Evolutionary conservation across 2,329 filamentous ascomycete species (phyloP).

Genomic region (Epichloe bromicola): DNA sequence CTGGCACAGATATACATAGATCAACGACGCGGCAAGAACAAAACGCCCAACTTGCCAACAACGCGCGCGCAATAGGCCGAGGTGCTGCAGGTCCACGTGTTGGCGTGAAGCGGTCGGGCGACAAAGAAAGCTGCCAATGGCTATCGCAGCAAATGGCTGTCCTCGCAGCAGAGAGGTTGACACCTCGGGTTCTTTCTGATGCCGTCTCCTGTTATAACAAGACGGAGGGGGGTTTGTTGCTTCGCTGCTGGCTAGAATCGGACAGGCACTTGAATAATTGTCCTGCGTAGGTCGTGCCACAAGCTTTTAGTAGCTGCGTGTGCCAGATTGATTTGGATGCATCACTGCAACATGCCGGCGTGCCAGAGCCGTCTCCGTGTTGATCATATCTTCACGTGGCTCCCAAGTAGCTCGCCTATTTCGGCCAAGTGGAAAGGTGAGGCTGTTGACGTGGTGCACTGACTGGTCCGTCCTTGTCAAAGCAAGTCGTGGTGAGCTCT

Average conservation of each 20-base stretch:
- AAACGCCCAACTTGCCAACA: neutral
- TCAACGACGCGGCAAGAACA: neutral
- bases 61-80: neutral
- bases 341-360: neutral
- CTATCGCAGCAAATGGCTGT: neutral
- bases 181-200: neutral
- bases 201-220: neutral
- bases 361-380: neutral
- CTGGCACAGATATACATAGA: too few species aligned
- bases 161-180: neutral
- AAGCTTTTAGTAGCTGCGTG: neutral
- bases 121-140: neutral
- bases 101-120: constrained; percentile 4
- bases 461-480: too few species aligned
- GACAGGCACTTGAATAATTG: neutral
- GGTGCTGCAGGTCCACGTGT: constrained; percentile 4
- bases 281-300: neutral
- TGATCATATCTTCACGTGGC: neutral
- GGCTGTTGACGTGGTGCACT: too few species aligned
- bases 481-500: too few species aligned
- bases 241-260: neutral
- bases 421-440: too few species aligned
- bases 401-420: neutral
- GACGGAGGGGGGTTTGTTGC: neutral
- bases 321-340: neutral